Evolutionary conservation across 1,284 basidiomycete species (phyloP), one percentile per base, ranked within the genome.

Genomic region (Apiotrichum laibachii): DNA sequence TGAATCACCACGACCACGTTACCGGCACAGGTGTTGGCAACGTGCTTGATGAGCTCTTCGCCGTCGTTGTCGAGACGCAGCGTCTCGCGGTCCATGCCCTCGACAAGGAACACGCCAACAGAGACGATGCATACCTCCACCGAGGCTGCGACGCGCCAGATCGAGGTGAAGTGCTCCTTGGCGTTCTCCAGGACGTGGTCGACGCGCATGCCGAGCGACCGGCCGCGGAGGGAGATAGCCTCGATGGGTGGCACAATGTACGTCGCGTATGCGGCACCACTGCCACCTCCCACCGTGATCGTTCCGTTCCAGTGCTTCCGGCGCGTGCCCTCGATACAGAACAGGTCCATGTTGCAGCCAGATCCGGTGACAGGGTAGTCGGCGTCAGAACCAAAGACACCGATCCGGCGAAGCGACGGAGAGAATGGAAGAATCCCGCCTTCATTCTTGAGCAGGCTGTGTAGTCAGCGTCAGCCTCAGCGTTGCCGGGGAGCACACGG

Each of bases 1-100:
- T 87, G 84, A 73, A 92, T 86, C 6, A 88, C 86, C 33, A 92
- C 88, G 4, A 92, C 88, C 13, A 91, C 79, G 1, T 88, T 86
- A 43, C 84, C 85, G 18, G 82, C 80, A 72, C 91, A 91, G 37
- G 79, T 85, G 26, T 80, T 82, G 42, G 82, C 81, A 18, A 91
- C 84, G 61, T 82, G 84, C 55, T 79, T 73, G 55, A 92, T 83
- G 46, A 92, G 75, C 68, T 88, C 87, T 70, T 92, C 86, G 15
- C 75, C 75, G 18, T 71, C 72, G 15, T 72, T 68, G 51, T 75
- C 73, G 31, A 80, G 67, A 22, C 65, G 40, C 11, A 81, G 65
- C 21, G 73, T 64, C n/a, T 71, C 68, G 15, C 79, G 62, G 63
- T 80, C 78, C 66, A 72, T 72, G 19, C 75, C 71, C 60, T 80